Percentiles rank a stretch among this genome's conserved stretches.
Evolutionary conservation across 2,329 filamentous ascomycete species (phyloP).

Genomic region (Ophiostoma australiae): DNA sequence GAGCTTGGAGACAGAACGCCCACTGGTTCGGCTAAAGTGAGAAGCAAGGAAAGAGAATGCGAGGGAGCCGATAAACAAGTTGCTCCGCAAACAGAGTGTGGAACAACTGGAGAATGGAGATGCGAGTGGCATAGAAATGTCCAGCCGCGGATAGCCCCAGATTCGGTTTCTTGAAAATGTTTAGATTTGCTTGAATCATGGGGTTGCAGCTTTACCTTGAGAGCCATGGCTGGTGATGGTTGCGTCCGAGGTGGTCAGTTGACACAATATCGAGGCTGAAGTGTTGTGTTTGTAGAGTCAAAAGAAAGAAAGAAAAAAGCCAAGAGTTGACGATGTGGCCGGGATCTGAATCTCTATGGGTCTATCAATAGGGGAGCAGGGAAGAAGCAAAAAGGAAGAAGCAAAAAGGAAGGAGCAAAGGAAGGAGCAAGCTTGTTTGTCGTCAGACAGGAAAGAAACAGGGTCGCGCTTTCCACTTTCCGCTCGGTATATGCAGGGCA

Average conservation of each 20-base stretch:
- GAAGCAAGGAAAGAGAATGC: neutral
- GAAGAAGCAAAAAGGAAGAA: neutral
- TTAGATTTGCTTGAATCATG: neutral
- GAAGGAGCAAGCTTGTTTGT: constrained; percentile 1
- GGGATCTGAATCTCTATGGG: neutral
- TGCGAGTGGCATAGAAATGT: too few species aligned
- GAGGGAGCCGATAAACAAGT: too few species aligned
- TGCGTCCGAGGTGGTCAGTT: neutral
- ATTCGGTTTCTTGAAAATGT: neutral
- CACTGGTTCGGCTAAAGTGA: neutral
- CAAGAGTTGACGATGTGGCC: neutral
- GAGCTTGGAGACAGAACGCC: neutral
- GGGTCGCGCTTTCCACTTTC: neutral
- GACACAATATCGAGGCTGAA: neutral
- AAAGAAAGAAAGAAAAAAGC: neutral
- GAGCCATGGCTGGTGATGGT: neutral
- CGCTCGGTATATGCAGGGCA: neutral
- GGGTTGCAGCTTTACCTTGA: neutral
- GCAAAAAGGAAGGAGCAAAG: neutral
- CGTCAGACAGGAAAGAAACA: neutral
- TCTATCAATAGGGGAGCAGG: too few species aligned
- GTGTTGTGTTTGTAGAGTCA: neutral
- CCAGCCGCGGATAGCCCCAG: neutral
- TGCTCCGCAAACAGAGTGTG: too few species aligned
- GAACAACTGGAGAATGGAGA: too few species aligned